Evolutionary conservation across 768 basidiomycete genomes (phyloP).

Genomic region (Rhodotorula kratochvilovae): DNA sequence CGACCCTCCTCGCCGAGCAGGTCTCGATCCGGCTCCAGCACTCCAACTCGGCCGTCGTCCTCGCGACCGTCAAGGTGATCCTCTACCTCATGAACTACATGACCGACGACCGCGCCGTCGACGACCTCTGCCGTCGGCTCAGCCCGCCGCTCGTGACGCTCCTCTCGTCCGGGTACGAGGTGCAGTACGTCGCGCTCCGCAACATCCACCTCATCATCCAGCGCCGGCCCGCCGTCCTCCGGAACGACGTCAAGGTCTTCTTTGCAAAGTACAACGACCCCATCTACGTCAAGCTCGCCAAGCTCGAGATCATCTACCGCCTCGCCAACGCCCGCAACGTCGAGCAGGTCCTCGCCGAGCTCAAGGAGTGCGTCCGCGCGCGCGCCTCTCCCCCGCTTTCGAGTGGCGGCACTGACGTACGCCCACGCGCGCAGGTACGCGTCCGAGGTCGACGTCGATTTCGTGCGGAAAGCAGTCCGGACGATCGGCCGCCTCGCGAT

Average conservation of each 20-base stretch:
- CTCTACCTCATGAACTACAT: constrained; percentile 99
- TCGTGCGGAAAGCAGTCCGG: constrained; percentile 93
- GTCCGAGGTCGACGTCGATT: constrained; percentile 95
- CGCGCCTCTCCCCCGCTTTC: background rate
- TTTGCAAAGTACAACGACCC: constrained; percentile 99
- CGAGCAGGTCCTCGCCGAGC: constrained; percentile 82
- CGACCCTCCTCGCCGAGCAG: constrained; percentile 91
- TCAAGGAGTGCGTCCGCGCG: constrained; percentile 70
- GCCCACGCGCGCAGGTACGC: constrained; percentile 64
- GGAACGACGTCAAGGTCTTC: constrained; percentile 97
- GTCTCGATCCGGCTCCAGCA: constrained; percentile 90
- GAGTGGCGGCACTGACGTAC: background rate
- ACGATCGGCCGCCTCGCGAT: constrained; percentile 97
- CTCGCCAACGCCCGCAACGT: constrained; percentile 92
- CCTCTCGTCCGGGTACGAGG: constrained; percentile 93
- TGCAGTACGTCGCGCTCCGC: constrained; percentile 93
- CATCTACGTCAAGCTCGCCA: constrained; percentile 96
- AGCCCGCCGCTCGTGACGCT: constrained; percentile 93
- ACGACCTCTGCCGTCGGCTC: constrained; percentile 94
- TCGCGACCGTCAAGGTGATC: constrained; percentile 94
- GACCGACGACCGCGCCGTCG: constrained; percentile 77
- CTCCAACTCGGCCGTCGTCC: constrained; percentile 97
- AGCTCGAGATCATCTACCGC: constrained; percentile 98
- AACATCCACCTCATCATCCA: constrained; percentile 98
- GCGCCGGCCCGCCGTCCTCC: constrained; percentile 80